Evolutionary conservation across 2,329 filamentous ascomycete genomes (phyloP).

Genomic region (Neocatenulostroma microsporum): DNA sequence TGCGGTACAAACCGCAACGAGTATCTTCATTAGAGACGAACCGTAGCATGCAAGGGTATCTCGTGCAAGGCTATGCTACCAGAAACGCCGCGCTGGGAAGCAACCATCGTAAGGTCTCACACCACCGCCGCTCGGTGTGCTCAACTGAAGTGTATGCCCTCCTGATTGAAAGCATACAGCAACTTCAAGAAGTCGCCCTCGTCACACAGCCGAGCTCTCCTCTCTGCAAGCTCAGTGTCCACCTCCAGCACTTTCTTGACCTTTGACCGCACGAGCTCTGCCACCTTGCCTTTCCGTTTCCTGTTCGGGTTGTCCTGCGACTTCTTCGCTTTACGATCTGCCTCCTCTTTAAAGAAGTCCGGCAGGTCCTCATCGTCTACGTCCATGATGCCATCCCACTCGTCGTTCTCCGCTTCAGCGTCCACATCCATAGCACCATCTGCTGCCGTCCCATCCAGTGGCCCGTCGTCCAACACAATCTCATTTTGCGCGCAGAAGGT

Average conservation of each 20-base stretch:
- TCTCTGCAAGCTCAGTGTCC: conserved; percentile 71
- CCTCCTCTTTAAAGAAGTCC: conserved; percentile 69
- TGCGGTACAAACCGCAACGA: no score
- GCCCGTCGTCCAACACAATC: conserved; percentile 64
- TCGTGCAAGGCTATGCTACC: no score
- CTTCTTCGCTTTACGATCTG: conserved; percentile 49
- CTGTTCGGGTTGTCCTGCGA: conserved; percentile 44
- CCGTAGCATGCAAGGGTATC: no score
- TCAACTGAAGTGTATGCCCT: conserved; percentile 73
- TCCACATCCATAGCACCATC: conserved; percentile 38
- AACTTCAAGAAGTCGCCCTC: conserved; percentile 86
- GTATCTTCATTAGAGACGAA: no score
- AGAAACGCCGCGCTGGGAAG: no score
- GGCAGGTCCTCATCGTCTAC: conserved; percentile 65
- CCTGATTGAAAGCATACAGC: conserved; percentile 76
- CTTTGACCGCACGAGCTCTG: conserved; percentile 76
- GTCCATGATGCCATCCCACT: conserved; percentile 44
- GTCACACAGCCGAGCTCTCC: conserved; percentile 76
- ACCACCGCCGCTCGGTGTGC: no score
- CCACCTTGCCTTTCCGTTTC: conserved; percentile 71
- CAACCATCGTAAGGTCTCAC: no score
- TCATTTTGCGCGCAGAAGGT: conserved; percentile 86
- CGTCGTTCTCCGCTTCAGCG: conserved; percentile 33
- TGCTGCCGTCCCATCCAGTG: conserved; percentile 32
- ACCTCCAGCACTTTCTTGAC: conserved; percentile 76